Evolutionary conservation across 768 basidiomycete species (phyloP), one percentile per base, ranked within the genome.

Genomic region (Boletus rubescentipes): DNA sequence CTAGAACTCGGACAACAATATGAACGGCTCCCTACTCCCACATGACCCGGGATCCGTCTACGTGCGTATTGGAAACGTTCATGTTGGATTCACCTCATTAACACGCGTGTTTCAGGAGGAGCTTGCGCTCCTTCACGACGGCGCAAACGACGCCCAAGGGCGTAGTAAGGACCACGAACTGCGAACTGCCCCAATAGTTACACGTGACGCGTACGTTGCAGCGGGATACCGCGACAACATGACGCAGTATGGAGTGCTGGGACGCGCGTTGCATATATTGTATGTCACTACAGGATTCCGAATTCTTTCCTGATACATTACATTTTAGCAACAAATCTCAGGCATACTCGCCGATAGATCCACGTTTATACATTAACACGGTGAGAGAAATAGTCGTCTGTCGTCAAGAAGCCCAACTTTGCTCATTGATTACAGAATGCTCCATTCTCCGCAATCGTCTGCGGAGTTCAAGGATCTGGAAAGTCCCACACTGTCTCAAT

Each of bases 401-500:
- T 51, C 32, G 16, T 52, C 12, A 2, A 16, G 37, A 54, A 34
- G 34, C 31, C 53, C 30, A 51, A 10, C 35, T 6, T 40, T 29
- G 29, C 40, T 47, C 26, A 10, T 32, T 40, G 31, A 34, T 38
- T 10, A 15, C 54, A 88, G 87, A 89, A 88, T 62, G 77, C 87
- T 0, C 88, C 87, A 0, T 85, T 88, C 61, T 89, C 88, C 0
- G 84, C 87, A 0, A 62, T 89, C n/a, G 79, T 89, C 3, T 90
- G 87, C 48, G 87, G 87, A 0, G 87, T 88, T 0, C 88, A 89
- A 72, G 86, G 88, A 1, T 84, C 87, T 0, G 87, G 87, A 9
- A 89, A 90, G 61, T 88, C 86, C 0, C 87, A 90, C 46, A 87
- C 85, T 0, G 80, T 87, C 2, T 83, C 87, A 0, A 79, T 85